Conservation (phyloP, 305 asterid species). For the Fraxinus ornus region DNA sequence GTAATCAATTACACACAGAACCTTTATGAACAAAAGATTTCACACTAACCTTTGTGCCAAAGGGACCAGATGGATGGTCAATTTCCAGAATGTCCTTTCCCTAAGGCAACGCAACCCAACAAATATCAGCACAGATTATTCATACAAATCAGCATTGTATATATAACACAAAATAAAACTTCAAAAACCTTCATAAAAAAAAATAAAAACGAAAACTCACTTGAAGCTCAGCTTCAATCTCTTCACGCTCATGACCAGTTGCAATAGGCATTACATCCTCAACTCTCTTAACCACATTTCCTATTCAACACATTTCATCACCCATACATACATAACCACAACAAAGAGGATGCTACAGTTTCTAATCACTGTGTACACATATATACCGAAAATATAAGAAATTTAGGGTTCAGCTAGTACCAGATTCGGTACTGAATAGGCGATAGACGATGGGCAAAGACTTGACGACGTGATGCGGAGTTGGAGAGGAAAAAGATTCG, state of each 20-base stretch:
- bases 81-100: background rate
- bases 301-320: slow-evolving; percentile 19
- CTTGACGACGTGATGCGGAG: slow-evolving; percentile 28
- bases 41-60: slow-evolving; percentile 45
- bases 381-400: background rate
- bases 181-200: background rate
- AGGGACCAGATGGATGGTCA: background rate
- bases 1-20: background rate
- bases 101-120: slow-evolving; percentile 34
- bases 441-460: slow-evolving; percentile 24
- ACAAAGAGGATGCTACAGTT: background rate
- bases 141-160: slow-evolving; percentile 2
- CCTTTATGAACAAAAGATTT: background rate
- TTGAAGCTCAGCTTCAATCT: background rate
- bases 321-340: background rate
- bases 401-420: slow-evolving; percentile 20
- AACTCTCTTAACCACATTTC: slow-evolving; percentile 53
- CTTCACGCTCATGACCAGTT: background rate
- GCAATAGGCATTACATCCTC: slow-evolving; percentile 53
- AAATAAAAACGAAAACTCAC: slow-evolving; percentile 37
- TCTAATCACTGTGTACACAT: background rate
- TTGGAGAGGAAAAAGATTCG: slow-evolving; percentile 14
- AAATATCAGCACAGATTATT: background rate
- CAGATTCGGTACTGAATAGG: slow-evolving; percentile 36
- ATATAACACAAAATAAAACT: background rate